Base-by-base conservation (phyloP, 2,329 filamentous ascomycete genomes). In the Fusarium solani-melongenae region DNA sequence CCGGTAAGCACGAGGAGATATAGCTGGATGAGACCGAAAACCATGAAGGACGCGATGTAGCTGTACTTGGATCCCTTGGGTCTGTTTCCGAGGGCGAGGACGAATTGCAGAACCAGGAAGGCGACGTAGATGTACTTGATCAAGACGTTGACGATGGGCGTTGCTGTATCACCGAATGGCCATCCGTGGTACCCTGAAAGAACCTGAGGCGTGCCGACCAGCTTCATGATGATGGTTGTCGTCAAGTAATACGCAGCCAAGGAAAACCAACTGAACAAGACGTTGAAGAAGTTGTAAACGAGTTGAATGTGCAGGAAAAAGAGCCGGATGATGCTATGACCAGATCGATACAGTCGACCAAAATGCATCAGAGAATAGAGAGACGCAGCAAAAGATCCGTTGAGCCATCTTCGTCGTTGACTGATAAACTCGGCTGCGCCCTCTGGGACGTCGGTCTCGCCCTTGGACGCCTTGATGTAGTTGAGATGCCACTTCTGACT, bases 401-500 rank as follows among this genome's bases (percentile, higher is more conserved):
- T 77, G 9, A 77, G 63, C 75, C 75, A 77, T 55, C 75, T 64
- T 65, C 75, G 75, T 34, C 75, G 75, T 63, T 77, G 75, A 38
- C 69, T 62, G 31, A 77, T 72, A 22, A 77, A 77, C 31, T 77
- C 75, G 3, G 75, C 64, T 10, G 75, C 75, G 24, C 73, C 75
- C 46, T 77, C 75, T 2, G 75, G 75, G 22, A 77, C 75, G 51
- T 77, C 75, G 0, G 75, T 77, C 64, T 77, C 75, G 53, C 75
- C 75, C 71, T 77, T 77, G 7, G 75, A 76, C 1, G 75, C 72
- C 56, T 77, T 77, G 62, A 77, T 69, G n/a, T 77, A 77, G 55
- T 64, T 77, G n/a, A 77, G 58, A 61, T 77, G 75, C 75, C 75
- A 77, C 31, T 77, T 77, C 61, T 77, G 75, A 39, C 75, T 75